Evolutionary conservation across 2,329 filamentous ascomycete species (phyloP), one percentile per base, ranked within the genome.

Genomic region (Emergomyces orientalis): DNA sequence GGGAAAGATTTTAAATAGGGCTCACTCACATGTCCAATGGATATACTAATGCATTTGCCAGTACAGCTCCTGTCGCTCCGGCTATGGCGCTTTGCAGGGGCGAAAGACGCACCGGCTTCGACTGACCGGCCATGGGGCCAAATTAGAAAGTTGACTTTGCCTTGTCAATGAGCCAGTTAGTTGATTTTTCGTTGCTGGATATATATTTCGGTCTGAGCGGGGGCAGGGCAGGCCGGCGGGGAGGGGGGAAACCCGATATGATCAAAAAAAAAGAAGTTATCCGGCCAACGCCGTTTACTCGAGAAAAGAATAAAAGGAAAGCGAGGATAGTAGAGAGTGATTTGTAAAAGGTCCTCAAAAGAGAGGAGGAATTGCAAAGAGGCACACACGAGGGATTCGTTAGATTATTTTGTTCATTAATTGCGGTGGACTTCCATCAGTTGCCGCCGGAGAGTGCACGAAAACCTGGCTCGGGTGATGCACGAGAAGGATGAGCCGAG

Each of bases 1-100:
- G 37, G 25, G 22, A 22, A 1, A 9, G 55, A 14, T 37, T 2
- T 45, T 2, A n/a, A 37, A 45, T 39, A 27, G 8, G 51, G 78
- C 89, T 80, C 81, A 78, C 89, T 80, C 81, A 96, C 92, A 99
- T 92, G 77, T 99, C 94, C 65, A 99, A 82, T 56, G 94, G 94
- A 77, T 99, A 99, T 63, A 97, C 93, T 66, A 97, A 79, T 54
- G 92, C 89, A 80, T 99, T 99, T 63, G 94, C 94, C 64, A 99
- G 82, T 45, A 97, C 91, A 56, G 94, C 94, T 65, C 94, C 94
- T 25, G 90, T 90, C 60, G 94, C 91, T 71, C 94, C 94, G 66
- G 94, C 93, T 68, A 96, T 86, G 62, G 94, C 94, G 73, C 88
- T 88, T 62, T 92, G 93, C 93, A 93, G 97, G 62, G 94, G 90